A percentile compares a stretch with the other conserved stretches of the same genome.
Conservation (phyloP, 1,139 yeast species). For the Nakaseomyces kungkrabaensis region DNA sequence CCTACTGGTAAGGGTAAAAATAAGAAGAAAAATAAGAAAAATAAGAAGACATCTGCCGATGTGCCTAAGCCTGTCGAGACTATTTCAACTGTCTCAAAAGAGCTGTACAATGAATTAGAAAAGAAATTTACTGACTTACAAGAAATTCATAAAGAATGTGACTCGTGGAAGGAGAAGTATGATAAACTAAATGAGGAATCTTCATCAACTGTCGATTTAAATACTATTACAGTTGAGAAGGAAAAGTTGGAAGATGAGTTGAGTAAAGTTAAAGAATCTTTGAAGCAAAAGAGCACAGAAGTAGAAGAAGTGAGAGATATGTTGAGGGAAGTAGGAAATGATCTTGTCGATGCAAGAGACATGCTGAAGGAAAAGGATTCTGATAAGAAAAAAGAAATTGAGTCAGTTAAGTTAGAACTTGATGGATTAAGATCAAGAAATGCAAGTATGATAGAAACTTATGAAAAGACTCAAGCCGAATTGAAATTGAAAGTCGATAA, state of each 20-base stretch:
- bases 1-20: constrained; percentile 9
- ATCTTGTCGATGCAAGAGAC: constrained; percentile 41
- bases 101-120: constrained; percentile 13
- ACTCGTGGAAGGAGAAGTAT: constrained; percentile 15
- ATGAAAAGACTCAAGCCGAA: constrained; percentile 28
- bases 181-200: constrained; percentile 11
- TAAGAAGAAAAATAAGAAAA: constrained; percentile 18
- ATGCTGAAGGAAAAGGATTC: constrained; percentile 17
- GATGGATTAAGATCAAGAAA: constrained; percentile 14
- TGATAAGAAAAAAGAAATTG: constrained; percentile 8
- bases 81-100: not conserved
- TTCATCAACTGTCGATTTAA: constrained; percentile 3
- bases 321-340: constrained; percentile 66
- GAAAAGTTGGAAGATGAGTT: constrained; percentile 9
- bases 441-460: constrained; percentile 17
- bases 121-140: constrained; percentile 4
- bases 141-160: constrained; percentile 12
- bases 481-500: constrained; percentile 14
- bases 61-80: constrained; percentile 6
- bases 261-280: constrained; percentile 4
- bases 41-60: constrained; percentile 16
- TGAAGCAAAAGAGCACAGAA: constrained; percentile 24
- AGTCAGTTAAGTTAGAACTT: constrained; percentile 13
- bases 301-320: constrained; percentile 49
- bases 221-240: not conserved